Percentiles rank a stretch among this genome's conserved stretches.
phyloP scores from a whole-genome alignment of 805 yeast species.

The Wickerhamomyces rabaulensis region DNA sequence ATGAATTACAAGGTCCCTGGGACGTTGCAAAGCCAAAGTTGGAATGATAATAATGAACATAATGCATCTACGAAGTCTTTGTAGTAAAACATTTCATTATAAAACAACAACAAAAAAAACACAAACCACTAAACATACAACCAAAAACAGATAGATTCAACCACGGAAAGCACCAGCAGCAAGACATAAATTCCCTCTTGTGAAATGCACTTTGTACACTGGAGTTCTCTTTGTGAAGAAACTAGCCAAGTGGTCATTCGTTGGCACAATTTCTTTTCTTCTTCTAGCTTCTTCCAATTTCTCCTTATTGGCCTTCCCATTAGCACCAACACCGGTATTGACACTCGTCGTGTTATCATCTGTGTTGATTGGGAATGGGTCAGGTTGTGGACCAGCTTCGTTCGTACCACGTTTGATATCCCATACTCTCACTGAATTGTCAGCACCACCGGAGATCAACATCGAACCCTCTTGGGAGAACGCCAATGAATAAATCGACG shows the following conservation, averaged over 20 bases:
- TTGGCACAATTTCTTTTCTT: slow-evolving; percentile 69
- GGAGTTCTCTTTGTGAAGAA: slow-evolving; percentile 93
- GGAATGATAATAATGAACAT: background rate
- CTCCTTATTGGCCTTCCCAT: slow-evolving; percentile 18
- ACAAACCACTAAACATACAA: background rate
- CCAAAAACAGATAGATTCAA: slow-evolving; percentile 1
- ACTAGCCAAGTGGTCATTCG: slow-evolving; percentile 87
- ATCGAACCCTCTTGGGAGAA: slow-evolving; percentile 87
- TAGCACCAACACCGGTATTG: slow-evolving; percentile 11
- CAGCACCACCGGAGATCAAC: slow-evolving; percentile 88
- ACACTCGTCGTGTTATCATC: slow-evolving; percentile 28
- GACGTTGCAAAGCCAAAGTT: slow-evolving; percentile 73
- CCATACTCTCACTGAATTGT: slow-evolving; percentile 92
- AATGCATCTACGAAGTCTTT: background rate
- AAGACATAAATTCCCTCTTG: slow-evolving; percentile 82
- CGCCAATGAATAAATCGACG: slow-evolving; percentile 76
- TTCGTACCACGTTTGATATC: slow-evolving; percentile 82
- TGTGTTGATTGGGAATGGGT: slow-evolving; percentile 44
- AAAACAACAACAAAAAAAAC: background rate
- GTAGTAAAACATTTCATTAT: background rate
- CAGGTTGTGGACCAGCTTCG: slow-evolving; percentile 76
- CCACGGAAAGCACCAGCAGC: slow-evolving; percentile 82
- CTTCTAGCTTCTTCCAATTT: slow-evolving; percentile 45
- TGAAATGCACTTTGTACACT: slow-evolving; percentile 87
- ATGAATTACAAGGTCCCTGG: slow-evolving; percentile 91